Evolutionary conservation across 805 yeast species (phyloP).

Genomic region (Wickerhamiella galacta): DNA sequence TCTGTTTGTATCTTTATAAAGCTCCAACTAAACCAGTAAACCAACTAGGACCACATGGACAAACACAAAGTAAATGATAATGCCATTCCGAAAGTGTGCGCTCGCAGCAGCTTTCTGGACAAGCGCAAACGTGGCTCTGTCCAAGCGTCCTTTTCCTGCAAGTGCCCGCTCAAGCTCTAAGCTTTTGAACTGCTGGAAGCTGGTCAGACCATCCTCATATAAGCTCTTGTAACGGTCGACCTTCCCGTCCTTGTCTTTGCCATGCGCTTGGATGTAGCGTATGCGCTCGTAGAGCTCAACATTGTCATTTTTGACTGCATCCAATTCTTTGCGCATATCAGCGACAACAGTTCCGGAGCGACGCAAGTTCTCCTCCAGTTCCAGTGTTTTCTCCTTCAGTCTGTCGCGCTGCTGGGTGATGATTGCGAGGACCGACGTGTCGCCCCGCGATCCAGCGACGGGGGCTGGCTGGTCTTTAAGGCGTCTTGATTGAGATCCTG

Average conservation of each 20-base stretch:
- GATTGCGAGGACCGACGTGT: conserved; percentile 46
- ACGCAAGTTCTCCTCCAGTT: conserved; percentile 67
- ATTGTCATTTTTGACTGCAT: conserved; percentile 53
- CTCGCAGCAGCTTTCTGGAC: conserved; percentile 62
- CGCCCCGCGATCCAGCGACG: conserved; percentile 5
- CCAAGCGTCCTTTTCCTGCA: conserved; percentile 58
- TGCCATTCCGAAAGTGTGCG: conserved; percentile 52
- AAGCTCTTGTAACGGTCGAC: conserved; percentile 30
- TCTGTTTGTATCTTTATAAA: background rate
- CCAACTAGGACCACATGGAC: conserved; percentile 45
- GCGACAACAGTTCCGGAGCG: conserved; percentile 35
- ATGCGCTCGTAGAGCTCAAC: conserved; percentile 61
- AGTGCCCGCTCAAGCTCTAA: conserved; percentile 61
- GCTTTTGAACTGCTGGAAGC: conserved; percentile 66
- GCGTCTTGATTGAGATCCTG: conserved; percentile 2
- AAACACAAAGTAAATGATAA: conserved; percentile 56
- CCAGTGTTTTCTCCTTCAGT: conserved; percentile 66
- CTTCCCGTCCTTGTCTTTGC: conserved; percentile 33
- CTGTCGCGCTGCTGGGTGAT: conserved; percentile 91
- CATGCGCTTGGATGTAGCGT: conserved; percentile 15
- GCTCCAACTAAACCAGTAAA: background rate
- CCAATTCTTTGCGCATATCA: conserved; percentile 49
- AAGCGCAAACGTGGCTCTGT: conserved; percentile 38
- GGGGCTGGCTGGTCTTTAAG: background rate
- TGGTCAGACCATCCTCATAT: conserved; percentile 67